Evolutionary conservation across 768 basidiomycete species (phyloP).

Genomic region (Hypsizygus marmoreus): DNA sequence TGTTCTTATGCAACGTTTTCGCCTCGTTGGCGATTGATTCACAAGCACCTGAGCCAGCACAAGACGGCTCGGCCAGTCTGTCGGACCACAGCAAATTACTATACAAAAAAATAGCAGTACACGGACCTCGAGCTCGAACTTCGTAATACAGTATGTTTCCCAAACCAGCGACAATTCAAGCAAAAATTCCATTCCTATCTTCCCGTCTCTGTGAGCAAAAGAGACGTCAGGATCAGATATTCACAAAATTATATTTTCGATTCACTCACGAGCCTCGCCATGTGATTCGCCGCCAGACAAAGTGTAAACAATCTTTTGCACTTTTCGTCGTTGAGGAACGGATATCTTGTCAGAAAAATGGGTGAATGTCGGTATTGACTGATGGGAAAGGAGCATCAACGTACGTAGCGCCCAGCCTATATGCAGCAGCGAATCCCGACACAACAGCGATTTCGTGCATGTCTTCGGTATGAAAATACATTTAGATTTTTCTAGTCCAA

Average conservation of each 20-base stretch:
- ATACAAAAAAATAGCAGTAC: too few species aligned
- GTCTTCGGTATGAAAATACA: constrained; percentile 22
- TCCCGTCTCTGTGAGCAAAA: constrained; percentile 15
- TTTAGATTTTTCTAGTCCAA: not conserved
- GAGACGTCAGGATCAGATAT: not conserved
- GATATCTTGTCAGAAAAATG: constrained; percentile 21
- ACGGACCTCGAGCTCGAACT: not conserved
- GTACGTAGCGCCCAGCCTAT: constrained; percentile 37
- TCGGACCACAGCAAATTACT: too few species aligned
- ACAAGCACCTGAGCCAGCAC: too few species aligned
- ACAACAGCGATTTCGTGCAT: constrained; percentile 42
- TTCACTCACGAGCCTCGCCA: constrained; percentile 17
- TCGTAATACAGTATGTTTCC: not conserved
- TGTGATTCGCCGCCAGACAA: constrained; percentile 28
- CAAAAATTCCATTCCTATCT: constrained; percentile 20
- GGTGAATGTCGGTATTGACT: not conserved
- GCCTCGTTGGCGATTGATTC: too few species aligned
- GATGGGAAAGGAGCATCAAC: constrained; percentile 2
- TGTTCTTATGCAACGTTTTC: too few species aligned
- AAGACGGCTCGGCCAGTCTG: too few species aligned
- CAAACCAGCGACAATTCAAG: not conserved
- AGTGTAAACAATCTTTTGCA: constrained; percentile 31
- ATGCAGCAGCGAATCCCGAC: constrained; percentile 40
- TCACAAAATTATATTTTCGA: not conserved
- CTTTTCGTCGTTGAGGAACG: constrained; percentile 32